These are phyloP conservation scores for Solanum phureja DNA, from an alignment of 257 asterid genomes.

Conservation along the genomic window DNA sequence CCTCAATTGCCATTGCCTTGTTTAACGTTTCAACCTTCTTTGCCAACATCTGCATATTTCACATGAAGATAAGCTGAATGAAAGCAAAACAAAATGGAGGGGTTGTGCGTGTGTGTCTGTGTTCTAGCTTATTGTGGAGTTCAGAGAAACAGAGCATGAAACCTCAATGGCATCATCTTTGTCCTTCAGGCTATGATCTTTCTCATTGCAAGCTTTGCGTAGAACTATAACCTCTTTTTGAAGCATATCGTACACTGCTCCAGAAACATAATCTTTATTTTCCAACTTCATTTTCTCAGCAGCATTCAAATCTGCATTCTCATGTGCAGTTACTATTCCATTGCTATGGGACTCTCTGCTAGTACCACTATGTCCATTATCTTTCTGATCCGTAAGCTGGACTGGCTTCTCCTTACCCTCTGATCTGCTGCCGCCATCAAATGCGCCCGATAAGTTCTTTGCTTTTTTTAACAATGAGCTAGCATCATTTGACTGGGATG, in stretches of 20 bases:
- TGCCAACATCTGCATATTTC: conserved; percentile 65
- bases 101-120: background rate
- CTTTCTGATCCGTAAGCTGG: conserved; percentile 19
- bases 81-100: background rate
- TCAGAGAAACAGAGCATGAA: conserved; percentile 6
- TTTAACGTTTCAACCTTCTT: conserved; percentile 68
- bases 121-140: background rate
- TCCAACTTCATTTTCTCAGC: conserved; percentile 32
- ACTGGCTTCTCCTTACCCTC: conserved; percentile 20
- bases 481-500: conserved; percentile 23
- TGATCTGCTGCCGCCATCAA: conserved; percentile 25
- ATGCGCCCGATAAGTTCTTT: conserved; percentile 28
- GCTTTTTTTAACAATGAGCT: conserved; percentile 33
- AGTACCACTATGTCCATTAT: conserved; percentile 6
- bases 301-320: conserved; percentile 26
- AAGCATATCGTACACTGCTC: conserved; percentile 69
- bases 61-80: background rate
- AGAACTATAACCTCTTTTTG: conserved; percentile 79
- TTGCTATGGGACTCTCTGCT: conserved; percentile 24
- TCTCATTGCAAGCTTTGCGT: conserved; percentile 68
- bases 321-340: conserved; percentile 27
- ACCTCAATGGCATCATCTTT: conserved; percentile 85
- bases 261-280: conserved; percentile 64
- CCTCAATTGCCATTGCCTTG: conserved; percentile 83
- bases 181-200: conserved; percentile 75